Conservation (phyloP, 2,329 filamentous ascomycete genomes). For the Myriosclerotinia curreyana region DNA sequence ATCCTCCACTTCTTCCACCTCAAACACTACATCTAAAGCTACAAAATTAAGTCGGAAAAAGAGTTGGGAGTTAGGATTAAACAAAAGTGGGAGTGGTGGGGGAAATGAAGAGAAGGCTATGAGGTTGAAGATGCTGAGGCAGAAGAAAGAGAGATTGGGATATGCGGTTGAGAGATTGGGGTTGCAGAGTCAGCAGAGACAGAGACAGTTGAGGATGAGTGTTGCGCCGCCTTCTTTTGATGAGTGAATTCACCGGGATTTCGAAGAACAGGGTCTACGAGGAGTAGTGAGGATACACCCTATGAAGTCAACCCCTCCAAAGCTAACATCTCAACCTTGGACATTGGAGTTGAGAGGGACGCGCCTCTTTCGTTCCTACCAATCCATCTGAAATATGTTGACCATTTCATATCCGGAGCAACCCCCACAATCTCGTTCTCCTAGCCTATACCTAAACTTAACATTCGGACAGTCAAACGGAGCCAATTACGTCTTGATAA, state of each 20-base stretch:
- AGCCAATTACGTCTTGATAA: not conserved
- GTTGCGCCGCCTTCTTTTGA: conserved; percentile 48
- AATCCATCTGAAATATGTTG: too few relatives aligned
- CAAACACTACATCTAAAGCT: conserved; percentile 32
- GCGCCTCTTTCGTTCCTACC: too few relatives aligned
- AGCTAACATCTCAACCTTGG: not conserved
- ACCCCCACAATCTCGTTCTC: too few relatives aligned
- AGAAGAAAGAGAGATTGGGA: conserved; percentile 68
- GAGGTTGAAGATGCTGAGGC: conserved; percentile 58
- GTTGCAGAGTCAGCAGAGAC: conserved; percentile 64
- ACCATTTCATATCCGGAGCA: too few relatives aligned
- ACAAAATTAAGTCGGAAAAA: conserved; percentile 34
- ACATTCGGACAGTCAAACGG: not conserved
- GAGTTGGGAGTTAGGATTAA: conserved; percentile 39
- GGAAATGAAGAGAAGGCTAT: conserved; percentile 32
- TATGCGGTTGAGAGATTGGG: conserved; percentile 68
- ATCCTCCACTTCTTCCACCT: not conserved
- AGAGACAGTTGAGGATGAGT: conserved; percentile 70
- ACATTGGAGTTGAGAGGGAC: not conserved
- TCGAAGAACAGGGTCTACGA: not conserved
- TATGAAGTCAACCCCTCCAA: not conserved
- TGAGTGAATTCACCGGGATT: not conserved
- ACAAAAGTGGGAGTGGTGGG: conserved; percentile 19
- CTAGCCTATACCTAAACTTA: too few relatives aligned
- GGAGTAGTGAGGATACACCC: too few relatives aligned